Evolutionary conservation across 306 rosid genomes (phyloP).

Genomic region (Lagenaria siceraria): DNA sequence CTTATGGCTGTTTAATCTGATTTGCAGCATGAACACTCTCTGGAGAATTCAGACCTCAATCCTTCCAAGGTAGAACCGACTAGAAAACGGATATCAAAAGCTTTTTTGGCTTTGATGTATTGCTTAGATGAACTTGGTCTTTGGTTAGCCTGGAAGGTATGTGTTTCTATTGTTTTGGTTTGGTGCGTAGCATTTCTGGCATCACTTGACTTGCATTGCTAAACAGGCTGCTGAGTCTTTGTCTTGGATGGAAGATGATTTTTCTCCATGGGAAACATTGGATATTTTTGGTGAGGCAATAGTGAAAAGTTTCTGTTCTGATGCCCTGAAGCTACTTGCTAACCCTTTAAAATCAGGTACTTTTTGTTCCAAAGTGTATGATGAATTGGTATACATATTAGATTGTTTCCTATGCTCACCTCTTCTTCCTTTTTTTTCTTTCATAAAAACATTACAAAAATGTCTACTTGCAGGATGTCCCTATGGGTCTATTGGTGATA

Average conservation of each 20-base stretch:
- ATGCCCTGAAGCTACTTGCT: conserved; percentile 21
- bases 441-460: not conserved
- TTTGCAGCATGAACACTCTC: conserved; percentile 35
- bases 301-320: conserved; percentile 36
- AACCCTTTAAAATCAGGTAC: conserved; percentile 36
- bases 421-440: not conserved
- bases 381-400: not conserved
- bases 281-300: conserved; percentile 31
- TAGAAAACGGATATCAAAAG: conserved; percentile 29
- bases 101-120: conserved; percentile 23
- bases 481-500: conserved; percentile 33
- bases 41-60: conserved; percentile 26
- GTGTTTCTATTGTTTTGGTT: not conserved
- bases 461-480: conserved; percentile 25
- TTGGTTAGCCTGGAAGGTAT: conserved; percentile 70
- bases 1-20: not conserved
- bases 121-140: conserved; percentile 69
- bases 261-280: conserved; percentile 26
- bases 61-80: conserved; percentile 26
- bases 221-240: conserved; percentile 60
- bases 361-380: not conserved
- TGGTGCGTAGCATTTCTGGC: conserved; percentile 6
- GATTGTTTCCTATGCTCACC: not conserved
- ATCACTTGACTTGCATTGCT: conserved; percentile 1
- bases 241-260: conserved; percentile 24